Evolutionary conservation across 371 early-diverging fungal species (phyloP), one percentile per base, ranked within the genome.

Genomic region (Apophysomyces elegans): DNA sequence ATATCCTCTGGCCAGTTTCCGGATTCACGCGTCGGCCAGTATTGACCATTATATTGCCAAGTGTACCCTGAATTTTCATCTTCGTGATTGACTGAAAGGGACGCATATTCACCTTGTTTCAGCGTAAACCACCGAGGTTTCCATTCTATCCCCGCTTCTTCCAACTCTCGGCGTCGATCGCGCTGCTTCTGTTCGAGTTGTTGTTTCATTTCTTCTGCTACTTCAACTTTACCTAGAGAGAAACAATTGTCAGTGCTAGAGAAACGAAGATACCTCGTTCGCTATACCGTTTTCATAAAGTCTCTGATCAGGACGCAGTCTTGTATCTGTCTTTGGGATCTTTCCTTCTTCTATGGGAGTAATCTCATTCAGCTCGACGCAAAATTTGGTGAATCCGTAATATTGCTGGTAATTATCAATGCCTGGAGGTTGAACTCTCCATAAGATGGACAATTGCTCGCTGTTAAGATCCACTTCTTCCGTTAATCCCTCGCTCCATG

Each of bases 141-240:
- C 90, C 91, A 94, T 4, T 56, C 44, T 6, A 75, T 56, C 9
- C 90, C 92, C 7, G 73, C 66, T 5, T 73, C 75, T 63, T 93
- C 93, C 70, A 92, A 81, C 11, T 77, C 70, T 66, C 89, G 89
- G 41, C 94, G 78, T 41, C 86, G 77, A 5, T 89, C 92, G 5
- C 97, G 85, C 78, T 97, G 97, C 45, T 80, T 84, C 64, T 93
- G 91, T 65, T 97, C 97, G n/a, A 97, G 77, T 46, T 91, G 80
- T 50, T 80, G 75, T 76, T 97, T 97, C 62, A 93, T 90, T n/a
- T 50, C 69, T 63, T 97, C 96, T 5, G 97, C 97, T 47, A 87
- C 89, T 16, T 88, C 90, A 0, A 88, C 77, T 7, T 80, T 26
- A 1, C 80, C 76, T 75, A 41, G 2, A 14, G 45, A 11, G 37